Evolutionary conservation across 495 filamentous ascomycete genomes (phyloP), one percentile per base, ranked within the genome.

Genomic region (Filosporella fistucella): DNA sequence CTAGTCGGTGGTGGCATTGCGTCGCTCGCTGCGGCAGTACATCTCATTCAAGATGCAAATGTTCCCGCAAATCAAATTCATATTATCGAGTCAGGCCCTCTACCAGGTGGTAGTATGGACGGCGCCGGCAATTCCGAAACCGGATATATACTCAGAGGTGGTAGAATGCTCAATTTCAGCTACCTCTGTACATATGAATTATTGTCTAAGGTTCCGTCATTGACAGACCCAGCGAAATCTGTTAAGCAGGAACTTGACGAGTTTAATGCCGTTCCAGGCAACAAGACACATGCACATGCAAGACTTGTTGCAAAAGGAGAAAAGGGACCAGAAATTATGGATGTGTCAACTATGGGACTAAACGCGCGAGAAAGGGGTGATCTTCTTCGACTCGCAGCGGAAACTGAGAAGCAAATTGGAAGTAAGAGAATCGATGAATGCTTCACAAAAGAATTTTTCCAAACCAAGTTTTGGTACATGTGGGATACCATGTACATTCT

Each of bases 41-140:
- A 69, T 45, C 61, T 72, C 39, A 61, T 71, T 45, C 57, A 64
- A 25, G 69, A 71, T 60, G 66, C 67, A n/a, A 58, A 67, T 1
- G 59, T 74, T 1, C 66, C 69, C 1, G 52, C 63, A 0, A 54
- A 54, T 11, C 62, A 64, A 20, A 64, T 72, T 30, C 69, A 71
- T 47, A 68, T 74, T 51, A 47, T 74, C 4, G 69, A 71, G 42
- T 58, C 60, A 6, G 47, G 56, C 14, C 43, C 49, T 3, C 26
- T 58, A 5, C 45, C 62, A 4, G 66, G 67, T 8, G 63, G 66
- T 6, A 63, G 60, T 2, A 62, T 68, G 35, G 57, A 63, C 7
- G 66, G 59, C 14, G 42, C 49, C 10, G 69, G 66, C 7, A 55
- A 65, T 54, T 24, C 67, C n/a, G 37, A 54, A 4, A 58, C 55